phyloP scores from a whole-genome alignment of 2,329 filamentous ascomycete genomes.

The Eutypella sp. region DNA sequence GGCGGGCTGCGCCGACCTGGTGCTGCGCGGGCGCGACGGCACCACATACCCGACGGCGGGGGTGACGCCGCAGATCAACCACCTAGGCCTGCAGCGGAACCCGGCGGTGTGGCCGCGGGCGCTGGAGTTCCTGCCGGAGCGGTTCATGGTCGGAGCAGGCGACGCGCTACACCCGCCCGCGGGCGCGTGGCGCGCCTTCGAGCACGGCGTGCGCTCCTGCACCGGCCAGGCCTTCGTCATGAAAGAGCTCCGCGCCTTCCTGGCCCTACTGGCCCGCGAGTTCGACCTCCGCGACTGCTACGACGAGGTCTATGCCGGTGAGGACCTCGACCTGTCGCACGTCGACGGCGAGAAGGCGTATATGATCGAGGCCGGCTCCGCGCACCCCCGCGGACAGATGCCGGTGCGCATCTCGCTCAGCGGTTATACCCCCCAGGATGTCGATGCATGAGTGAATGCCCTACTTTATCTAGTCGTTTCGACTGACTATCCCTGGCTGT shows the following conservation, averaged over 20 bases:
- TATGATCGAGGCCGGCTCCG: slow-evolving; percentile 20
- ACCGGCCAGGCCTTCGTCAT: slow-evolving; percentile 43
- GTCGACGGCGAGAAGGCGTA: slow-evolving; percentile 23
- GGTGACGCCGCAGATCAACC: slow-evolving; percentile 36
- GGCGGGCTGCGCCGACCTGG: slow-evolving; percentile 29
- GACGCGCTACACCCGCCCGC: slow-evolving; percentile 31
- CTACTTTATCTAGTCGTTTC: not conserved
- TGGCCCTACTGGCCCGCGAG: slow-evolving; percentile 20
- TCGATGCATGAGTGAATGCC: not conserved
- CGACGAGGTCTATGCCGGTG: slow-evolving; percentile 18
- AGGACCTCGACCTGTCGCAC: slow-evolving; percentile 19
- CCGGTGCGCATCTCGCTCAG: slow-evolving; percentile 20
- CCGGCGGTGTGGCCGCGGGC: slow-evolving; percentile 37
- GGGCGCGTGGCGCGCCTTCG: slow-evolving; percentile 51
- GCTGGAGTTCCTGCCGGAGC: slow-evolving; percentile 42
- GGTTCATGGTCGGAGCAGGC: slow-evolving; percentile 34
- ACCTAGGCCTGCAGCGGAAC: slow-evolving; percentile 33
- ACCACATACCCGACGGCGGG: slow-evolving; percentile 40
- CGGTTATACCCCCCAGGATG: slow-evolving; percentile 4
- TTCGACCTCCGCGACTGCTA: slow-evolving; percentile 25
- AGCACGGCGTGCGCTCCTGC: slow-evolving; percentile 49
- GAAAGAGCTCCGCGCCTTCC: slow-evolving; percentile 22
- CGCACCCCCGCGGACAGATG: slow-evolving; percentile 20
- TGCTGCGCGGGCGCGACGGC: slow-evolving; percentile 38
- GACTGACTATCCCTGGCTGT: not conserved